Evolutionary conservation across 176 grass and related monocot genomes (phyloP).

Genomic region (Oryza brachyantha): DNA sequence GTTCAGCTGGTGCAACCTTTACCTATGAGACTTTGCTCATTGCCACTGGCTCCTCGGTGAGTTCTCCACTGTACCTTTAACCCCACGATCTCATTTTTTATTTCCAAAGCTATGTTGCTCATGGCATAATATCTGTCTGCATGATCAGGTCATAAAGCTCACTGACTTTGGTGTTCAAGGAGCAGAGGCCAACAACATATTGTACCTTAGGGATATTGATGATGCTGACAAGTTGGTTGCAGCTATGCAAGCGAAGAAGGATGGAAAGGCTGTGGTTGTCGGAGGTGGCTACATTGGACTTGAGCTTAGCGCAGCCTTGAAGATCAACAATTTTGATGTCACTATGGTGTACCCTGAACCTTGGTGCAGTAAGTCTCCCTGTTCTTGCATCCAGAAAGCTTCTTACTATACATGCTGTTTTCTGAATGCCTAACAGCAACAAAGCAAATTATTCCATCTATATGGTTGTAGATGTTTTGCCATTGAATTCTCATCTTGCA

Average conservation of each 20-base stretch:
- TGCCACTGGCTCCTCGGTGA: constrained; percentile 85
- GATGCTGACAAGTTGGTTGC: constrained; percentile 83
- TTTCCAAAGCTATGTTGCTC: background rate
- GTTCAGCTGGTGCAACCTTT: constrained; percentile 51
- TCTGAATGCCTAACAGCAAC: background rate
- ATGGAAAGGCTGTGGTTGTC: constrained; percentile 80
- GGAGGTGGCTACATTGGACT: constrained; percentile 97
- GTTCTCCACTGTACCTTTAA: constrained; percentile 18
- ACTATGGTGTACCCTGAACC: constrained; percentile 98
- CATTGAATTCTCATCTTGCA: background rate
- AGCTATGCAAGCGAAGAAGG: constrained; percentile 84
- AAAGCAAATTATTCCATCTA: background rate
- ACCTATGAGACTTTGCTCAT: constrained; percentile 78
- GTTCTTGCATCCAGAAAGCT: background rate
- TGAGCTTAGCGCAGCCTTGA: constrained; percentile 82
- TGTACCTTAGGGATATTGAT: constrained; percentile 76
- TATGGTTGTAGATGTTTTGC: background rate
- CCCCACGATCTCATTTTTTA: background rate
- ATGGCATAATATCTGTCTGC: background rate
- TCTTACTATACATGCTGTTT: background rate
- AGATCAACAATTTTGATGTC: constrained; percentile 87
- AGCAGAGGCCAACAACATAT: constrained; percentile 85
- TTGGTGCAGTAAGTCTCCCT: constrained; percentile 88
- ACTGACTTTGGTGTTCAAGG: constrained; percentile 89
- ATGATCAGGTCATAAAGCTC: constrained; percentile 74